Evolutionary conservation across 1,284 basidiomycete species (phyloP), one percentile per base, ranked within the genome.

Genomic region (Leccinum pachyderme): DNA sequence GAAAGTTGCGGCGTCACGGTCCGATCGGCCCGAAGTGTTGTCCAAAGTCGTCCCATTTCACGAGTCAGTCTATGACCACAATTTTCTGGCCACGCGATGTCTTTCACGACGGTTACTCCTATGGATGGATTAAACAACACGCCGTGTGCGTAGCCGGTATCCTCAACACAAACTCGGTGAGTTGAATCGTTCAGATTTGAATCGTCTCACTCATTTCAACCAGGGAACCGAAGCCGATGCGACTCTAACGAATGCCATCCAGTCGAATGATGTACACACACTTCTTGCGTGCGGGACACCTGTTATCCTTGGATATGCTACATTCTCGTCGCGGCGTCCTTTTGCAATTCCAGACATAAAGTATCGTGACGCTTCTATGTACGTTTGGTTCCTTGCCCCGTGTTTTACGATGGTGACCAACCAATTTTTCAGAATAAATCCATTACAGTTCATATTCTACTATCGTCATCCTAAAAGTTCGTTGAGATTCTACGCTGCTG

Each of bases 61-160:
- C 7, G 12, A 43, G 41, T 50, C 49, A 35, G 48, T 58, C 59
- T 47, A 71, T 72, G 66, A 70, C 73, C 49, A 76, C 76, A n/a
- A 66, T 82, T 57, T 81, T 84, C 64, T 85, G 83, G 82, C 83
- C 83, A 39, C 59, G 65, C 43, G 76, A 82, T 63, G 73, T 77
- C 51, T 58, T 67, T 45, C 37, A 60, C 7, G 62, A 67, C 33
- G 82, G 83, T 2, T 73, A 77, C 57, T 75, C 75, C 58, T 84
- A 82, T 62, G 83, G 84, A 7, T 86, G 84, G 84, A 59, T 67
- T 7, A 62, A 65, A 12, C 72, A 76, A 49, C 60, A 64, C 15
- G 53, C 43, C 7, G 54, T 76, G 5, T 83, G 80, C 63, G 74
- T 86, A 33, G 80, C 77, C 13, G 83, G 81, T 7, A 71, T 81